phyloP scores from a whole-genome alignment of 202 grass and related monocot genomes.

The Digitaria exilis region DNA sequence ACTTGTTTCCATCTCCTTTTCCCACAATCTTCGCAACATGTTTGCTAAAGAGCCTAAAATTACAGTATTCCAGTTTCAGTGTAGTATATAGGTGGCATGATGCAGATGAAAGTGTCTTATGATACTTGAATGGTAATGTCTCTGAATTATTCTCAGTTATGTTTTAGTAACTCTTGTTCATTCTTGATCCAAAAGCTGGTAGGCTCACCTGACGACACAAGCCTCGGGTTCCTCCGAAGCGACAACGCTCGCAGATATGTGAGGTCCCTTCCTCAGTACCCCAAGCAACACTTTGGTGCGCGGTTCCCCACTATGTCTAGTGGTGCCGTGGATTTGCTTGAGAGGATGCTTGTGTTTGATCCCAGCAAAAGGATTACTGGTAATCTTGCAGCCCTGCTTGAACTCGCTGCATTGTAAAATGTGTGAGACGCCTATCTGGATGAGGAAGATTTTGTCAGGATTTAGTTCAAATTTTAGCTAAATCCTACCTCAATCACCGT shows the following conservation, averaged over 20 bases:
- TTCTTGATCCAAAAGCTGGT: conserved; percentile 71
- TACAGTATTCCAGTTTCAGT: background rate
- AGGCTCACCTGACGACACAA: conserved; percentile 92
- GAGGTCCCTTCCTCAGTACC: conserved; percentile 87
- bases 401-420: conserved; percentile 46
- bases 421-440: background rate
- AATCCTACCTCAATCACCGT: conserved; percentile 19
- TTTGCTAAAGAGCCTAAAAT: background rate
- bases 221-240: conserved; percentile 94
- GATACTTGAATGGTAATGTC: conserved; percentile 13
- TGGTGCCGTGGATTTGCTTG: conserved; percentile 87
- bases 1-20: background rate
- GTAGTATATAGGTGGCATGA: background rate
- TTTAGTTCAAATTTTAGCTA: conserved; percentile 27
- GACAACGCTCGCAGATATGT: conserved; percentile 92
- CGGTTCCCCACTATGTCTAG: conserved; percentile 80
- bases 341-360: conserved; percentile 98
- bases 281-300: conserved; percentile 82
- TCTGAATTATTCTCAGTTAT: conserved; percentile 5
- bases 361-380: conserved; percentile 96
- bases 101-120: background rate
- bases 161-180: conserved; percentile 39
- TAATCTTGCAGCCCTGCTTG: conserved; percentile 51
- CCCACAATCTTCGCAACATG: background rate
- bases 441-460: conserved; percentile 2